These are phyloP conservation scores for Drechslerella stenobrocha DNA, from an alignment of 2,329 filamentous ascomycete species.

Conservation along the genomic window DNA sequence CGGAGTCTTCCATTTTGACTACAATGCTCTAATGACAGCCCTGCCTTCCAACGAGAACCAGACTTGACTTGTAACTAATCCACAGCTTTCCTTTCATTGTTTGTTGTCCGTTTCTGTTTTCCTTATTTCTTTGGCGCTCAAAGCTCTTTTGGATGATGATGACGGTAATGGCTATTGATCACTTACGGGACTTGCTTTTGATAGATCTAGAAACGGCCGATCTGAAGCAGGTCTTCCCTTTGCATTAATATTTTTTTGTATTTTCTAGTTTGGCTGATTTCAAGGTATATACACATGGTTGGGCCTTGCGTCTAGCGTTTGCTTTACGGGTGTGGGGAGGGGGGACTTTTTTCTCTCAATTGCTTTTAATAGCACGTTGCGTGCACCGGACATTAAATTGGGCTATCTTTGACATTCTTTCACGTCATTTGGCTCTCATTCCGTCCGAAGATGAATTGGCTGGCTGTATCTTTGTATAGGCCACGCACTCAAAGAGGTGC, in stretches of 20 bases:
- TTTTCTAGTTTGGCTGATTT: not conserved
- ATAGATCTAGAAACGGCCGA: constrained; percentile 9
- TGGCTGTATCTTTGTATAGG: too few species aligned
- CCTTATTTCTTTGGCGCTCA: constrained; percentile 7
- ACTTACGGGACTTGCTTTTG: not conserved
- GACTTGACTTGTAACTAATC: not conserved
- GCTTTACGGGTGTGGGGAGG: too few species aligned
- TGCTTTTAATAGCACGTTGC: too few species aligned
- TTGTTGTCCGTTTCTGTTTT: too few species aligned
- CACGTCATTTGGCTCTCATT: constrained; percentile 49
- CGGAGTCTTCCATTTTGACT: too few species aligned
- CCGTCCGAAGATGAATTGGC: constrained; percentile 44
- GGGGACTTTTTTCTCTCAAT: too few species aligned
- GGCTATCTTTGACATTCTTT: constrained; percentile 31
- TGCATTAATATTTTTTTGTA: constrained; percentile 2
- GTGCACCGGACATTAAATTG: constrained; percentile 45
- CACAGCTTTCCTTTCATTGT: constrained; percentile 1
- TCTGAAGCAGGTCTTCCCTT: not conserved
- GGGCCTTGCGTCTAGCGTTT: too few species aligned
- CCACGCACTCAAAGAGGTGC: not conserved
- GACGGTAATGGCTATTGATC: constrained; percentile 11
- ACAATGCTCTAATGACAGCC: too few species aligned
- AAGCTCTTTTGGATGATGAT: not conserved
- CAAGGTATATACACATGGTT: too few species aligned
- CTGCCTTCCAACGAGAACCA: too few species aligned